These are phyloP conservation scores for Fomitopsis schrenkii DNA, from an alignment of 1,284 basidiomycete species.

Conservation along the genomic window DNA sequence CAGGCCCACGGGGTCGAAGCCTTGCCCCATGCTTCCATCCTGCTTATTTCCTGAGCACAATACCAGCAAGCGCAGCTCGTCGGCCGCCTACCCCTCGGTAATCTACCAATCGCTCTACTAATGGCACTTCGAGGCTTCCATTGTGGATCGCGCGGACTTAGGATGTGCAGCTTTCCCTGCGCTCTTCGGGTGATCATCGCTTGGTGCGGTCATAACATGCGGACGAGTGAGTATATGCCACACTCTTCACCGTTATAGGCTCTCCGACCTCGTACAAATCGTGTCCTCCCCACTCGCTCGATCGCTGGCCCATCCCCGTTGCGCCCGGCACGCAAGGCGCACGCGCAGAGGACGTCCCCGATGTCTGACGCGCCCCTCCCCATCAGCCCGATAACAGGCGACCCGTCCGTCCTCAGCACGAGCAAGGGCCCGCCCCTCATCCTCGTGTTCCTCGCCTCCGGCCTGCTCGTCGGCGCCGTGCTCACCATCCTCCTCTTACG, in stretches of 20 bases:
- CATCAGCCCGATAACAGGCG: conserved; percentile 1
- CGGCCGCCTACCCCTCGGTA: not conserved
- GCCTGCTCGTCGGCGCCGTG: conserved; percentile 22
- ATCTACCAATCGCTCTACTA: not conserved
- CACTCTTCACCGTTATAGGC: not conserved
- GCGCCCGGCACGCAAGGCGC: not conserved
- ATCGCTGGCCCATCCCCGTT: not conserved
- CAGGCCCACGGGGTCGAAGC: conserved; percentile 1
- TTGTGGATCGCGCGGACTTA: not conserved
- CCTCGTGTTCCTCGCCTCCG: conserved; percentile 26
- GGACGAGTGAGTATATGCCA: not conserved
- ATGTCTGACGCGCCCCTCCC: conserved; percentile 1
- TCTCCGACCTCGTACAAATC: not conserved
- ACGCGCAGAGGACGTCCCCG: not conserved
- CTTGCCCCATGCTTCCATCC: not conserved
- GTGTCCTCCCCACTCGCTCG: not conserved
- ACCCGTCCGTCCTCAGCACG: conserved; percentile 1
- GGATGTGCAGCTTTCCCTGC: not conserved
- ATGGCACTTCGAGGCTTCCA: not conserved
- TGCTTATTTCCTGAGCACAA: not conserved
- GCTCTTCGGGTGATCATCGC: not conserved
- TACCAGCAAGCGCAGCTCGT: not conserved
- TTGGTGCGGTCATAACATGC: not conserved
- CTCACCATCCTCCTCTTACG: conserved; percentile 17
- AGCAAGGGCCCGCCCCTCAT: conserved; percentile 23